These are phyloP conservation scores for Debaryomyces psychrophilus DNA, from an alignment of 1,139 yeast species.

Conservation along the genomic window DNA sequence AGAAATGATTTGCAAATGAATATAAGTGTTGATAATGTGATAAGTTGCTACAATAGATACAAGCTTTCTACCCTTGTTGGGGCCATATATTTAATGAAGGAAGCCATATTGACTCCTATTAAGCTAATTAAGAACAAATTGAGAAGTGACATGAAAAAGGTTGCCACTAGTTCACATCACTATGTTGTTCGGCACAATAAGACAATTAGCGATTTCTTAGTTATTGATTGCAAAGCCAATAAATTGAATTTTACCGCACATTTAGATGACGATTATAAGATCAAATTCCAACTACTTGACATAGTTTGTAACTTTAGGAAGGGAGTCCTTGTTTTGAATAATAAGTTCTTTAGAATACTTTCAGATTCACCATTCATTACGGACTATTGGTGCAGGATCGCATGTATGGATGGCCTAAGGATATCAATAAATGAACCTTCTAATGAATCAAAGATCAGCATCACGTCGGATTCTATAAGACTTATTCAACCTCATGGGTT, in stretches of 20 bases:
- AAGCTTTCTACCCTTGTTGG: conserved; percentile 59
- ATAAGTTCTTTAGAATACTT: conserved; percentile 49
- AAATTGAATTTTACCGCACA: neutral
- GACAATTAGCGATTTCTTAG: conserved; percentile 18
- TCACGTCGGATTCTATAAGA: conserved; percentile 35
- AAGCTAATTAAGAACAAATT: conserved; percentile 26
- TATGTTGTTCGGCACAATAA: no score
- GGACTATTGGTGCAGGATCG: conserved; percentile 54
- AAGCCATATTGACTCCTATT: conserved; percentile 45
- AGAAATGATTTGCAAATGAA: conserved; percentile 33
- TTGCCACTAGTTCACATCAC: conserved; percentile 16
- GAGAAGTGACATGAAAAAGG: conserved; percentile 28
- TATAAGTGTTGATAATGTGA: conserved; percentile 32
- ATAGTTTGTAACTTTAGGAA: conserved; percentile 22
- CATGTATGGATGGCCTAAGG: conserved; percentile 46
- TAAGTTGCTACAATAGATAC: conserved; percentile 47
- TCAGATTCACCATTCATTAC: conserved; percentile 56
- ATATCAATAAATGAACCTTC: conserved; percentile 23
- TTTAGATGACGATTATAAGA: conserved; percentile 52
- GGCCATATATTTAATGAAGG: conserved; percentile 52
- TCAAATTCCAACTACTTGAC: conserved; percentile 49
- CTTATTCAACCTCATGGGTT: conserved; percentile 55
- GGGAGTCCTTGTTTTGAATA: conserved; percentile 23
- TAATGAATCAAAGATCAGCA: conserved; percentile 15
- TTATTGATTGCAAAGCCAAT: conserved; percentile 18